A percentile compares a stretch with the other conserved stretches of the same genome.
Conservation (phyloP, 2,329 filamentous ascomycete genomes). For the Penicillium sclerotiorum region DNA sequence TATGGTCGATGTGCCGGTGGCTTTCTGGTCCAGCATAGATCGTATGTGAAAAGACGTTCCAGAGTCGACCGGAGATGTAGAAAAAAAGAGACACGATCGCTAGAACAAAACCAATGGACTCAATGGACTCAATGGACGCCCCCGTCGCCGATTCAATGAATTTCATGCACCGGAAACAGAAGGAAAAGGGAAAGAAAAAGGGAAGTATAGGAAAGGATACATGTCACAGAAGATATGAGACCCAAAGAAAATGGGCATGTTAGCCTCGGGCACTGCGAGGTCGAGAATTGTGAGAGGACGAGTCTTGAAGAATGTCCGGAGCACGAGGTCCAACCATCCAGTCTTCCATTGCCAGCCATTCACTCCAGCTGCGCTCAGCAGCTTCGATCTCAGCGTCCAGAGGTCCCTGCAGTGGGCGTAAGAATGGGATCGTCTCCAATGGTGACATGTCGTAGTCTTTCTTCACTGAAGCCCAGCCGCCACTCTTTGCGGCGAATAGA, state of each 20-base stretch:
- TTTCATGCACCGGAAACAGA: constrained; percentile 6
- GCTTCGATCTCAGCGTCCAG: constrained; percentile 77
- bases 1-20: not conserved
- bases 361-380: constrained; percentile 85
- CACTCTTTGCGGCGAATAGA: constrained; percentile 91
- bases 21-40: not conserved
- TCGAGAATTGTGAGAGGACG: constrained; percentile 39
- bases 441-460: constrained; percentile 84
- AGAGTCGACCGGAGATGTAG: not conserved
- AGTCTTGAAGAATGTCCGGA: constrained; percentile 52
- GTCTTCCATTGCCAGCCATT: constrained; percentile 96
- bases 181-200: constrained; percentile 1
- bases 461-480: constrained; percentile 87
- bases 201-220: not conserved
- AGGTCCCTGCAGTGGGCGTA: constrained; percentile 77
- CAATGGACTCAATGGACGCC: constrained; percentile 16
- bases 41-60: constrained; percentile 13
- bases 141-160: constrained; percentile 12
- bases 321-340: constrained; percentile 94
- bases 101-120: constrained; percentile 15
- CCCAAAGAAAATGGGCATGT: constrained; percentile 1
- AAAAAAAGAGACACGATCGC: constrained; percentile 16
- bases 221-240: not conserved
- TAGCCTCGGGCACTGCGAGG: constrained; percentile 35
- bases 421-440: constrained; percentile 82